Base-by-base conservation (phyloP, 1,284 basidiomycete species). In the Fomitopsis schrenkii region DNA sequence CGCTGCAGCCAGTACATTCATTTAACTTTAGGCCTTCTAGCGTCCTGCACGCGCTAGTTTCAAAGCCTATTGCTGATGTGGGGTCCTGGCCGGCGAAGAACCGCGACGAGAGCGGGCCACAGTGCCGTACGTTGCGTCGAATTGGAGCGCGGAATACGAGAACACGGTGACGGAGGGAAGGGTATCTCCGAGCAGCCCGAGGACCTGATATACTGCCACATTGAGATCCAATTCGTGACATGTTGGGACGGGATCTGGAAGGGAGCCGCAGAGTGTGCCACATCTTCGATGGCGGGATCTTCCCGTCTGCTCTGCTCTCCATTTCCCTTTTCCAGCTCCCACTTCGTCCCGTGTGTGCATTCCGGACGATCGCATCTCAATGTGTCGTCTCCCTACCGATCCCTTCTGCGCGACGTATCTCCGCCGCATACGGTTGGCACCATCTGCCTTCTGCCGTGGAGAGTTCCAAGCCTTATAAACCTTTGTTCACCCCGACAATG, bases 241-340 rank as follows among this genome's bases (percentile, higher is more conserved):
- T 9, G 36, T 40, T 54, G 35, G 52, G 15, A 30, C 35, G 1
- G 4, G 35, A 54, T 54, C 52, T 38, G 35, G 35, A 19, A 8
- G n/a, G 17, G 52, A 36, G 61, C 67, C 48, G 28, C 48, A 50
- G 28, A 50, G 48, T 50, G 48, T 33, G 67, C 68, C 68, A 61
- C 67, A 69, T 69, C 68, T 65, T 42, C 59, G 65, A 67, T 66
- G 55, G 15, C 22, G 52, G 36, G 56, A 57, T 58, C 54, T 58
- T 58, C 57, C 45, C 46, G 22, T 15, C 30, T 14, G 9, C 28
- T 28, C 45, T 9, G 7, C 19, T 40, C 30, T 10, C 36, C 38
- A 22, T 12, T 28, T 44, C 15, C 57, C 57, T 45, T 8, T 19
- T 58, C 30, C 8, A 26, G 44, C 45, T 33, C 17, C 57, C n/a